Evolutionary conservation across 495 filamentous ascomycete genomes (phyloP).

Genomic region (Endocarpon pusillum): DNA sequence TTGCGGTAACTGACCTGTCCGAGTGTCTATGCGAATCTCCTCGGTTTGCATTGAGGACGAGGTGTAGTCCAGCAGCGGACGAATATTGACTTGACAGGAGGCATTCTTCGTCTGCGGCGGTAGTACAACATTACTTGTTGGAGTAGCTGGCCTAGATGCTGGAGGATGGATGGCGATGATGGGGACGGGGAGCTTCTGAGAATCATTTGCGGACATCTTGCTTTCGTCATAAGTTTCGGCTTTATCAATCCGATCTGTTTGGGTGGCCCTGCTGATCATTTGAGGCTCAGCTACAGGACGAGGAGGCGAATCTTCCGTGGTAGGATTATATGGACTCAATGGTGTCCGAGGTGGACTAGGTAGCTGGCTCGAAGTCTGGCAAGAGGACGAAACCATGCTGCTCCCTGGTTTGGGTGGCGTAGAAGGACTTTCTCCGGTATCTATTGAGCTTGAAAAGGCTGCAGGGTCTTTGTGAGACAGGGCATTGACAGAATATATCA

Average conservation of each 20-base stretch:
- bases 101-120: constrained; percentile 48
- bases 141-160: constrained; percentile 44
- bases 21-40: constrained; percentile 60
- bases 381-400: constrained; percentile 57
- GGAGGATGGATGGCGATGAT: constrained; percentile 52
- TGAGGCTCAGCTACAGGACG: too few species aligned
- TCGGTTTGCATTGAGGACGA: constrained; percentile 70
- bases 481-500: too few species aligned
- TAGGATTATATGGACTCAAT: too few species aligned
- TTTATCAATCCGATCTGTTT: too few species aligned
- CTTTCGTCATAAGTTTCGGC: constrained; percentile 4
- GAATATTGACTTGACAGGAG: constrained; percentile 33
- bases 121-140: constrained; percentile 38
- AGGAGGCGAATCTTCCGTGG: too few species aligned
- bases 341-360: constrained; percentile 54
- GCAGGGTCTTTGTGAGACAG: too few species aligned
- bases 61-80: constrained; percentile 17
- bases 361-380: constrained; percentile 52
- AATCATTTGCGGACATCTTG: constrained; percentile 10
- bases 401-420: too few species aligned
- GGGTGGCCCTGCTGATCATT: too few species aligned
- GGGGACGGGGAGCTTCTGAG: constrained; percentile 28
- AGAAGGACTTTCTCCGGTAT: too few species aligned
- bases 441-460: too few species aligned
- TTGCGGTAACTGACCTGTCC: too few species aligned